phyloP scores from a whole-genome alignment of 2,329 filamentous ascomycete species.

The Colletotrichum sp. region DNA sequence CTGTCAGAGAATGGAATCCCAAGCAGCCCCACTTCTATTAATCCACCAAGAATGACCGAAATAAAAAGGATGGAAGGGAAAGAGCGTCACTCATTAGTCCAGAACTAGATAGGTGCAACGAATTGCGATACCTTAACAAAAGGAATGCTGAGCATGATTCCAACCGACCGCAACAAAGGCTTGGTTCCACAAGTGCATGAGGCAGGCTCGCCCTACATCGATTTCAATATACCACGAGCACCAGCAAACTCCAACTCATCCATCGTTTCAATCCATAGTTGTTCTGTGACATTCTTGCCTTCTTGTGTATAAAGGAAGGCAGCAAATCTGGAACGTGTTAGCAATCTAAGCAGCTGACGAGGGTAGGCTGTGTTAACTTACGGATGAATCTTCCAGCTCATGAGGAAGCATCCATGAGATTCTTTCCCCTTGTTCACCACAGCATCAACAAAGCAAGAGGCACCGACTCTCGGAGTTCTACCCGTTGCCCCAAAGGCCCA shows the following conservation, averaged over 20 bases:
- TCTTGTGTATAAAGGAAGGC: not conserved
- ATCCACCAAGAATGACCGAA: not conserved
- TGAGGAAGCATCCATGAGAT: not conserved
- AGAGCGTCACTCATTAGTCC: not conserved
- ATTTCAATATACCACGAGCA: not conserved
- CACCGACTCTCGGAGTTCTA: conserved; percentile 39
- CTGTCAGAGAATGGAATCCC: not conserved
- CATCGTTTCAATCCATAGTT: not conserved
- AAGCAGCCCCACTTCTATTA: not conserved
- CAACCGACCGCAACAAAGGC: rapidly evolving
- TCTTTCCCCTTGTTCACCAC: not conserved
- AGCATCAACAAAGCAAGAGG: conserved; percentile 24
- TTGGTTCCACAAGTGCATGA: too few species aligned
- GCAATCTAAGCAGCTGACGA: rapidly evolving
- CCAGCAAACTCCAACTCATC: not conserved
- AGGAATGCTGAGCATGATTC: not conserved
- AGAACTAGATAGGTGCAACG: not conserved
- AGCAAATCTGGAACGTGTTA: not conserved
- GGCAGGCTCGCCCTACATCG: not conserved
- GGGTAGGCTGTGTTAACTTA: rapidly evolving
- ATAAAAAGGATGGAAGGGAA: not conserved
- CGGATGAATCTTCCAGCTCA: not conserved
- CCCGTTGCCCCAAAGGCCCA: conserved; percentile 16
- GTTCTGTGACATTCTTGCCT: not conserved
- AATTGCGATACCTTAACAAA: not conserved